Base-by-base conservation (phyloP, 495 filamentous ascomycete species). In the Terfezia claveryi region DNA sequence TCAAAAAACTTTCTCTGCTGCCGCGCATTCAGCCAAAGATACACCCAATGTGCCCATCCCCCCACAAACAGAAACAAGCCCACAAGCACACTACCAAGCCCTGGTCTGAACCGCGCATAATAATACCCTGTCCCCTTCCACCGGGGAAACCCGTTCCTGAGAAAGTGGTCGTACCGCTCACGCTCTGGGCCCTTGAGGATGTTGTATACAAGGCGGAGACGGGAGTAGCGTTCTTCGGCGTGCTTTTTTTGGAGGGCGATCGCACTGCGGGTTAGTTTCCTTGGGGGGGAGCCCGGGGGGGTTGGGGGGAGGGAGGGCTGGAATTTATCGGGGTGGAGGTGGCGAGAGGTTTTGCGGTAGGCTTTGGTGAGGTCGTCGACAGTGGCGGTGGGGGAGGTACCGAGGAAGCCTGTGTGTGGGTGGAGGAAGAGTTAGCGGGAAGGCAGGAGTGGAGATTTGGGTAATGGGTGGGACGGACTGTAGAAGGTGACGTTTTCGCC, bases 111-210 rank as follows among this genome's bases (percentile, higher is more conserved):
- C 8, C 91, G 81, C 54, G 74, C 80, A 70, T 96, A 99, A 74
- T 95, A 96, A 73, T 96, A 99, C 54, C 88, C 92, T 16, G 91
- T 95, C 37, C 92, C 91, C 67, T 83, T 85, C 91, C 92, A 98
- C 51, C 76, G 79, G 10, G 91, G 91, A 69, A 99, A 99, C 20
- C 91, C 91, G 69, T 95, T 85, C 62, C 72, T 74, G 54, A 99
- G 71, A 72, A 99, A 99, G 67, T 94, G 79, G 67, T 99, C 88
- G 67, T 99, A 99, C 53, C 92, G 83, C 62, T 83, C 85, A 46
- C 92, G 77, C 20, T 71, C 71, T 2, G 79, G 71, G 1, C 89
- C 87, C 54, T 83, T 80, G 20, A 99, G 79, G 61, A 99, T 81
- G 59, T 84, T 81, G 57, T 81, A 78, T 38, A 95, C 80, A 62